These are phyloP conservation scores for Ambrosia artemisiifolia DNA, from an alignment of 129 eudicot species.

Conservation along the genomic window DNA sequence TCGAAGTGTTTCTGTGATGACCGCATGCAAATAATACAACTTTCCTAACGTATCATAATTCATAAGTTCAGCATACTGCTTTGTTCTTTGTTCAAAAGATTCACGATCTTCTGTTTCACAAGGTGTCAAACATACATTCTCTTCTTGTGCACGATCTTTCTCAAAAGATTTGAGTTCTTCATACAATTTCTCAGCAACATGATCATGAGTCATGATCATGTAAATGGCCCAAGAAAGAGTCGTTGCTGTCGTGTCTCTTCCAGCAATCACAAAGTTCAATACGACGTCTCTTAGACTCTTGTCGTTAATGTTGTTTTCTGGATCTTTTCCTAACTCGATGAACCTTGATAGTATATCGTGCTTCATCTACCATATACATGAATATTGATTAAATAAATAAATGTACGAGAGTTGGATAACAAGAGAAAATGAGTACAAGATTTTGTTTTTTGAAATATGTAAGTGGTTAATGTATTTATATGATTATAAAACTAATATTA, in stretches of 20 bases:
- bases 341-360: constrained; percentile 87
- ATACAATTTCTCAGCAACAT: constrained; percentile 75
- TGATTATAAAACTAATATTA: background rate
- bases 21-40: constrained; percentile 84
- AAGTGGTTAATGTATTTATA: background rate
- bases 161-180: constrained; percentile 62
- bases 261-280: constrained; percentile 90
- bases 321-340: constrained; percentile 80
- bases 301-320: constrained; percentile 68
- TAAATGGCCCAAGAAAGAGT: constrained; percentile 95
- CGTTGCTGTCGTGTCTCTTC: constrained; percentile 95
- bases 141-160: constrained; percentile 57
- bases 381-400: background rate
- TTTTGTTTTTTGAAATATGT: background rate
- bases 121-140: constrained; percentile 35
- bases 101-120: constrained; percentile 48
- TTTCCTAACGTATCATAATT: constrained; percentile 75
- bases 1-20: constrained; percentile 89
- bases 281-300: constrained; percentile 93
- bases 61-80: constrained; percentile 65
- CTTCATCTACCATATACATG: constrained; percentile 47
- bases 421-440: too few species aligned
- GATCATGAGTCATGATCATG: constrained; percentile 66
- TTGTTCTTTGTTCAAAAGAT: constrained; percentile 56
- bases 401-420: background rate